phyloP scores from a whole-genome alignment of 768 basidiomycete species.

The Boletellus emodensis region DNA sequence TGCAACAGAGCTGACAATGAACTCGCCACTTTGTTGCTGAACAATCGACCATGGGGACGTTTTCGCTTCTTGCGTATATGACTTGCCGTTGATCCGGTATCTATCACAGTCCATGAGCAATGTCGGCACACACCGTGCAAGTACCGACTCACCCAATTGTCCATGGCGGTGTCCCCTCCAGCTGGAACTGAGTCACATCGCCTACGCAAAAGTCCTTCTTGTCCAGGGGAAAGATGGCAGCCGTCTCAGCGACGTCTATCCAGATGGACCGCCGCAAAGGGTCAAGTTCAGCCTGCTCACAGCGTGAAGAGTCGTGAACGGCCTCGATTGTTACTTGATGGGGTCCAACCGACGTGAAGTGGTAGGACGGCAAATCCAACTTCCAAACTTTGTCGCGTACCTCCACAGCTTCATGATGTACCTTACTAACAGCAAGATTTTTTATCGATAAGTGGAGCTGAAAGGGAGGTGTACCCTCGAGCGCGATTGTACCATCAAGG shows the following conservation, averaged over 20 bases:
- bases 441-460: conserved; percentile 68
- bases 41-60: conserved; percentile 81
- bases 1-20: conserved; percentile 82
- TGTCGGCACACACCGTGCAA: neutral
- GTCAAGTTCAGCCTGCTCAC: conserved; percentile 69
- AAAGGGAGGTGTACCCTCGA: conserved; percentile 89
- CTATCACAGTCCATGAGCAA: conserved; percentile 36
- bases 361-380: conserved; percentile 63
- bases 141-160: conserved; percentile 59
- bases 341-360: conserved; percentile 74
- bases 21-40: conserved; percentile 78
- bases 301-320: conserved; percentile 76
- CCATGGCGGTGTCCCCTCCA: conserved; percentile 95
- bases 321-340: conserved; percentile 77
- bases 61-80: conserved; percentile 68
- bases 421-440: conserved; percentile 68
- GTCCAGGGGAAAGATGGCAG: conserved; percentile 84
- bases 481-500: conserved; percentile 51
- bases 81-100: conserved; percentile 77
- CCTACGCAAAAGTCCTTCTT: conserved; percentile 85
- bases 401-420: conserved; percentile 54
- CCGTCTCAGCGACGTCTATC: conserved; percentile 96
- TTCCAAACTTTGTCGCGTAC: conserved; percentile 59
- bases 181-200: conserved; percentile 83
- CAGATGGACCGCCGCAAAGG: conserved; percentile 60